Percentiles rank a stretch among this genome's conserved stretches.
Conservation (phyloP, 2,329 filamentous ascomycete species). For the Exophiala xenobiotica region DNA sequence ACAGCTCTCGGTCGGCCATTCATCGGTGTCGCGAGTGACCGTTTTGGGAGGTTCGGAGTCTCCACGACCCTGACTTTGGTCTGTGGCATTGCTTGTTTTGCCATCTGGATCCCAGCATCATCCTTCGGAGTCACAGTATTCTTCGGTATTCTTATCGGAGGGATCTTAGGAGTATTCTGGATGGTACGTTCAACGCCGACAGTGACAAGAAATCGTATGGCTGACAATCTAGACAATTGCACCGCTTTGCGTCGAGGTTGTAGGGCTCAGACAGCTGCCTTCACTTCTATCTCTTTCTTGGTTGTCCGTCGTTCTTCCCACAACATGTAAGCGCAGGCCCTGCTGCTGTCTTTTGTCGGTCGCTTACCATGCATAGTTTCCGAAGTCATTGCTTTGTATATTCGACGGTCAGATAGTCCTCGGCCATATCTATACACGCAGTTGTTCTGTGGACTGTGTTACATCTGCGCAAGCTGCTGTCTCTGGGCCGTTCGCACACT, state of each 20-base stretch:
- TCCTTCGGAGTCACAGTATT: constrained; percentile 43
- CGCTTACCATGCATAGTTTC: constrained; percentile 38
- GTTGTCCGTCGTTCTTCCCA: constrained; percentile 38
- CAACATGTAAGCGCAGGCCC: constrained; percentile 42
- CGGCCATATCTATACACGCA: constrained; percentile 52
- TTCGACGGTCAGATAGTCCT: constrained; percentile 43
- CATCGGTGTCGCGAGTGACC: constrained; percentile 47
- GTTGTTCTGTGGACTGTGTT: constrained; percentile 47
- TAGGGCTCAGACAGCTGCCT: constrained; percentile 27
- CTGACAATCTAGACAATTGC: constrained; percentile 27
- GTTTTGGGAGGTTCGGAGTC: constrained; percentile 43
- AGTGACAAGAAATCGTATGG: not conserved
- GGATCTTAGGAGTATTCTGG: constrained; percentile 51
- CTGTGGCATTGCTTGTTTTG: constrained; percentile 41
- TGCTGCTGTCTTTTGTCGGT: not conserved
- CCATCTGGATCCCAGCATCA: constrained; percentile 47
- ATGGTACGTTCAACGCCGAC: constrained; percentile 23
- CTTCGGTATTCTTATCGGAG: constrained; percentile 46
- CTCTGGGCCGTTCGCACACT: constrained; percentile 11
- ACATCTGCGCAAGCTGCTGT: constrained; percentile 27
- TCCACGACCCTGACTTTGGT: constrained; percentile 42
- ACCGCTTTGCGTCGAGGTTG: constrained; percentile 32
- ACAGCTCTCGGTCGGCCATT: constrained; percentile 48
- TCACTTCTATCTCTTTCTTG: constrained; percentile 31
- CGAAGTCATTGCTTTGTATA: constrained; percentile 53